Evolutionary conservation across 768 basidiomycete species (phyloP), one percentile per base, ranked within the genome.

Genomic region (Lactarius quietus): DNA sequence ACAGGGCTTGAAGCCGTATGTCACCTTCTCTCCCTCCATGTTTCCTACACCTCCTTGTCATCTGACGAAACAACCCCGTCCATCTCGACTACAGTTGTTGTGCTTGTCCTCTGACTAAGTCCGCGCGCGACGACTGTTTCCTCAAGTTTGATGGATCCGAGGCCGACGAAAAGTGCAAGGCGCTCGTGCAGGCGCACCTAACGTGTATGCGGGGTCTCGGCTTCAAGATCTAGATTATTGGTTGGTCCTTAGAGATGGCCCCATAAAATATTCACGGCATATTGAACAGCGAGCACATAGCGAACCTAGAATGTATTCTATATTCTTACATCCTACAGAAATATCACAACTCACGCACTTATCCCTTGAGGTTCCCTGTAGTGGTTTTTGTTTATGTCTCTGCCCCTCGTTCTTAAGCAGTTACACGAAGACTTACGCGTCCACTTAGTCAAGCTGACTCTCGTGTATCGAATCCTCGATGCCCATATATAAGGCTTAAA

Each of bases 101-200:
- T 73, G 96, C 95, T 51, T 98, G 96, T 73, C 95, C 94, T 2
- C 83, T 93, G 71, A 96, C 95, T 3, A 98, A 98, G 76, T 84
- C 88, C 2, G 83, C 82, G n/a, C 84, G 97, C 14, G 97, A 99
- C 76, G 88, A 95, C 69, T 99, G 97, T 77, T 98, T 97, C 81
- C 80, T 98, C 66, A 84, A 85, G 63, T 84, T 82, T 70, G 87
- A 87, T 66, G 72, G 82, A 5, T 76, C 81, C 26, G 84, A 85
- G 64, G 89, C 90, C 7, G 82, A 84, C 63, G 88, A 88, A 64
- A 87, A 89, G 73, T 99, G 97, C 79, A 86, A 81, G 72, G 85
- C 90, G 58, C 78, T 94, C 54, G 83, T 99, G 5, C 82, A 86
- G 72, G 83, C 81, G 64, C 96, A 98, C 70, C 79, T 93, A 58